Evolutionary conservation across 139 green algal genomes (phyloP).

Genomic region (Pleodorina starrii): DNA sequence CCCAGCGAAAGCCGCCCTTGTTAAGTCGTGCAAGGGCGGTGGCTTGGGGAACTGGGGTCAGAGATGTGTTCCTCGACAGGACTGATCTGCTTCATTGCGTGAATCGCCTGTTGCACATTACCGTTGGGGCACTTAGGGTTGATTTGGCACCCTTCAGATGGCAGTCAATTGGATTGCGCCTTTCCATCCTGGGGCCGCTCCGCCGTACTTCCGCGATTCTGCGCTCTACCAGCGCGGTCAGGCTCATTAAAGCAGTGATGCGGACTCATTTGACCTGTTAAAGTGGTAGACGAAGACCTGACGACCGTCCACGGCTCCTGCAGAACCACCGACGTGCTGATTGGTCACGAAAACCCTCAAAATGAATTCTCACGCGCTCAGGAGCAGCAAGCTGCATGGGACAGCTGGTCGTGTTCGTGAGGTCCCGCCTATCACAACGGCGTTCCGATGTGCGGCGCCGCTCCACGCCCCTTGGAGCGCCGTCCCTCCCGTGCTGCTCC

Average conservation of each 20-base stretch:
- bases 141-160: slow-evolving; percentile 4
- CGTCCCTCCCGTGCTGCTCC: background rate
- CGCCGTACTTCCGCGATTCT: too few relatives aligned
- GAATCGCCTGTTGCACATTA: background rate
- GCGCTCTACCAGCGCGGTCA: too few relatives aligned
- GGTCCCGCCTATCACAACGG: background rate
- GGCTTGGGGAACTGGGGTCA: too few relatives aligned
- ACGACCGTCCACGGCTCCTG: too few relatives aligned
- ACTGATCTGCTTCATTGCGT: too few relatives aligned
- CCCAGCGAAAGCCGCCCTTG: too few relatives aligned
- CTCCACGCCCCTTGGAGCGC: background rate
- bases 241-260: too few relatives aligned
- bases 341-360: slow-evolving; percentile 31
- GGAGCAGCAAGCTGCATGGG: slow-evolving; percentile 2
- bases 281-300: too few relatives aligned
- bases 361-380: slow-evolving; percentile 1
- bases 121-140: background rate
- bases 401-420: background rate
- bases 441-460: background rate
- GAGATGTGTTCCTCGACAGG: too few relatives aligned
- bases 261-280: too few relatives aligned
- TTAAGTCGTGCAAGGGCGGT: too few relatives aligned
- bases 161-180: background rate
- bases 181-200: background rate
- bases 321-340: too few relatives aligned